Conservation (phyloP, 768 basidiomycete genomes). For the Hypholoma fasciculare region DNA sequence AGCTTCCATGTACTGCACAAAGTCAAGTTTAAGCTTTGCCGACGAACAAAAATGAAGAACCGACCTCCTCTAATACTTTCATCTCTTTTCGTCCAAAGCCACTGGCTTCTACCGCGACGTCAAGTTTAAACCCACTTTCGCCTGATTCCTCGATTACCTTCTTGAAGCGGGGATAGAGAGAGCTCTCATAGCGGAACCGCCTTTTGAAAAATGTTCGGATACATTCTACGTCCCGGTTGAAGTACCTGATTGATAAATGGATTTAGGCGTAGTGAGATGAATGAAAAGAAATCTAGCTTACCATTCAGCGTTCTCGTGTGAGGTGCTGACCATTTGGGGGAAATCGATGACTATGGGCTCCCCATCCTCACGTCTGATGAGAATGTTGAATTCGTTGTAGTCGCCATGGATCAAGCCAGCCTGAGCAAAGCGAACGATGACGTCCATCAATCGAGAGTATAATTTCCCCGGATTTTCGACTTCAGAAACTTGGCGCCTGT, state of each 20-base stretch:
- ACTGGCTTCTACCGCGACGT: conserved; percentile 92
- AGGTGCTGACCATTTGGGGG: conserved; percentile 98
- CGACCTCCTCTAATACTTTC: conserved; percentile 80
- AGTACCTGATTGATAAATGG: conserved; percentile 66
- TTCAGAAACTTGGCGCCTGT: conserved; percentile 84
- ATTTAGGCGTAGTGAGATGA: conserved; percentile 1
- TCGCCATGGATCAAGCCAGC: conserved; percentile 98
- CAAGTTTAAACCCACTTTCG: conserved; percentile 68
- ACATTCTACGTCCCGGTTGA: conserved; percentile 97
- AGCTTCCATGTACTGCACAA: conserved; percentile 65
- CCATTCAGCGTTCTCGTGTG: conserved; percentile 97
- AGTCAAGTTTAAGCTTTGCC: conserved; percentile 2
- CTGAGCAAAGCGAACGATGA: conserved; percentile 92
- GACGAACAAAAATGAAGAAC: conserved; percentile 25
- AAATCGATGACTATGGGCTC: conserved; percentile 96
- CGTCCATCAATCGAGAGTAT: conserved; percentile 91
- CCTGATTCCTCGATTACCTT: conserved; percentile 53
- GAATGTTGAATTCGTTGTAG: conserved; percentile 99
- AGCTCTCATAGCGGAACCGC: conserved; percentile 91
- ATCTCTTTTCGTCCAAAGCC: conserved; percentile 88
- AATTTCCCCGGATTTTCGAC: conserved; percentile 85
- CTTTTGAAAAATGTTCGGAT: conserved; percentile 91
- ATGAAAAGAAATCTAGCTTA: conserved; percentile 34
- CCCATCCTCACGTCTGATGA: conserved; percentile 73
- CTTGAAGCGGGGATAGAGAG: conserved; percentile 84